phyloP scores from a whole-genome alignment of 2,329 filamentous ascomycete genomes.

The Colletotrichum endophyticum region DNA sequence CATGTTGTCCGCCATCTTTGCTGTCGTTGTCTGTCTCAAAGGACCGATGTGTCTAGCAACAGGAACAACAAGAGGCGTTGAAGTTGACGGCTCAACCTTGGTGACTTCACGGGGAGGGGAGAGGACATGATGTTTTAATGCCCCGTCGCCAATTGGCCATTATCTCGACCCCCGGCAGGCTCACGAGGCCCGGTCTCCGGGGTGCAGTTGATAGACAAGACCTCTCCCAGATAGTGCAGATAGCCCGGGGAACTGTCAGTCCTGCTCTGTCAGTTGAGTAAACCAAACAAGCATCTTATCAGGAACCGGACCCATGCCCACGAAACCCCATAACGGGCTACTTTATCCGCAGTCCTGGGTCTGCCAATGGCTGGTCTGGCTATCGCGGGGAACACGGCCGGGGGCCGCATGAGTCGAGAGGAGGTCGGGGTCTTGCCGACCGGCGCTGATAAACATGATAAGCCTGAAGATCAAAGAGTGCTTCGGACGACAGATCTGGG shows the following conservation, averaged over 20 bases:
- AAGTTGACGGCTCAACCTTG: background rate
- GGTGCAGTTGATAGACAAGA: background rate
- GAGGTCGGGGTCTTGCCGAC: background rate
- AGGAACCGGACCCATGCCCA: background rate
- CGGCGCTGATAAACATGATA: background rate
- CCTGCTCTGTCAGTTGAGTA: background rate
- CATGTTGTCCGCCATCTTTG: background rate
- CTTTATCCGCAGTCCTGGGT: background rate
- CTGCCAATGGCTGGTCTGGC: background rate
- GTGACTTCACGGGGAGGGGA: background rate
- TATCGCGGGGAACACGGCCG: background rate
- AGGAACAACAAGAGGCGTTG: background rate
- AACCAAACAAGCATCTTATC: background rate
- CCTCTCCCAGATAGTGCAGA: background rate
- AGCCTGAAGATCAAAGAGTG: background rate
- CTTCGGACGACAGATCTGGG: background rate
- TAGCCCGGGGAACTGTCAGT: background rate
- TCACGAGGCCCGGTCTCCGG: conserved; percentile 1
- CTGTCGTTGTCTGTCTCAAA: background rate
- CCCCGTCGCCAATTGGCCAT: background rate
- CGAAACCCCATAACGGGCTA: background rate
- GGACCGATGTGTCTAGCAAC: background rate
- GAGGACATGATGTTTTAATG: conserved; percentile 4
- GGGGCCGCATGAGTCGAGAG: background rate
- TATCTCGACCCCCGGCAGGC: background rate